Evolutionary conservation across 306 rosid species (phyloP).

Genomic region (Argentina anserina): DNA sequence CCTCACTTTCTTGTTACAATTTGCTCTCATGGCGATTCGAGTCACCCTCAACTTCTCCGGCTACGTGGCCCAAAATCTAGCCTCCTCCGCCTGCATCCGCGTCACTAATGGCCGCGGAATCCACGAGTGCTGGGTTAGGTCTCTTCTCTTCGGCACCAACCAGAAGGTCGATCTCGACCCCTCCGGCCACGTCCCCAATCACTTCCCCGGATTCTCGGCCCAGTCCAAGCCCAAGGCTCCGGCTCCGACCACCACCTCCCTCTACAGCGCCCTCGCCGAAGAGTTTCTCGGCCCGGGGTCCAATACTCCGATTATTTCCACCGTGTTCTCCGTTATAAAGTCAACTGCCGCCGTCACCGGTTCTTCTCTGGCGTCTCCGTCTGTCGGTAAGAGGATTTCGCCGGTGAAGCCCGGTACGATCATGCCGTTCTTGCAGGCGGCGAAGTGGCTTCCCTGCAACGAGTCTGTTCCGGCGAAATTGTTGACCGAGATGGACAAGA

Average conservation of each 20-base stretch:
- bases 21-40: constrained; percentile 66
- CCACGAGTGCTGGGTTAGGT: constrained; percentile 65
- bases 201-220: constrained; percentile 23
- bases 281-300: constrained; percentile 49
- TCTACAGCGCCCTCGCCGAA: constrained; percentile 45
- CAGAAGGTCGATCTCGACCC: constrained; percentile 54
- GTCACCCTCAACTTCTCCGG: constrained; percentile 73
- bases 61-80: constrained; percentile 74
- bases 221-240: constrained; percentile 17
- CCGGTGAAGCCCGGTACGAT: constrained; percentile 55
- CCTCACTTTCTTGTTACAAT: constrained; percentile 26
- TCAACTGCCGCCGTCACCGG: constrained; percentile 53
- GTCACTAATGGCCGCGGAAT: constrained; percentile 44
- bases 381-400: constrained; percentile 42
- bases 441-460: constrained; percentile 73
- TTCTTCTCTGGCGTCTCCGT: constrained; percentile 31
- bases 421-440: constrained; percentile 60
- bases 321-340: constrained; percentile 71
- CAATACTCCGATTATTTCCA: constrained; percentile 57
- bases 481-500: constrained; percentile 51
- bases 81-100: constrained; percentile 61
- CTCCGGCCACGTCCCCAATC: constrained; percentile 35
- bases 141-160: constrained; percentile 45
- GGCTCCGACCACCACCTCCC: constrained; percentile 22
- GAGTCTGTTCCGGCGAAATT: constrained; percentile 47